Evolutionary conservation across 805 yeast species (phyloP).

Genomic region (Phaffomyces opuntiae): DNA sequence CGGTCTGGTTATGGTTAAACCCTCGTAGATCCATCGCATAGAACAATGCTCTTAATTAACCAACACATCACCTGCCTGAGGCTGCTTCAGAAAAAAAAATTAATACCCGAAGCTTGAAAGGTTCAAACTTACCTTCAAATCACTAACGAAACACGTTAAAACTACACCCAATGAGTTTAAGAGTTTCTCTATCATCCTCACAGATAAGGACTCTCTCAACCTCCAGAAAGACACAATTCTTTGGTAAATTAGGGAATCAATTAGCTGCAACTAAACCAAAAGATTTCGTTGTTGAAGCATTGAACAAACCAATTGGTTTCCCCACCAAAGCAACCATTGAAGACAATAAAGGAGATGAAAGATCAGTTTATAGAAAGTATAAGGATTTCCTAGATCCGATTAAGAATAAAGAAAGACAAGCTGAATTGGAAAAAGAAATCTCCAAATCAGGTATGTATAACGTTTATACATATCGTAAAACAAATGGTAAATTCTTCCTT

Average conservation of each 20-base stretch:
- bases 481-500: constrained; percentile 77
- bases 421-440: constrained; percentile 54
- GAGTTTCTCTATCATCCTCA: not conserved
- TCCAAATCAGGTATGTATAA: constrained; percentile 64
- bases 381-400: constrained; percentile 43
- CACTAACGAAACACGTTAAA: too few species aligned
- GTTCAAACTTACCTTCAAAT: too few species aligned
- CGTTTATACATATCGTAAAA: constrained; percentile 56
- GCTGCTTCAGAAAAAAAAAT: not conserved
- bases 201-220: constrained; percentile 9
- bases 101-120: too few species aligned
- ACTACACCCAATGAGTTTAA: not conserved
- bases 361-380: constrained; percentile 30
- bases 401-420: constrained; percentile 40
- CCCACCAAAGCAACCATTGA: constrained; percentile 28
- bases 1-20: too few species aligned
- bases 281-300: constrained; percentile 26
- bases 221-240: constrained; percentile 9
- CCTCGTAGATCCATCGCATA: too few species aligned
- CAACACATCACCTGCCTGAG: too few species aligned
- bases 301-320: constrained; percentile 44
- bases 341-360: constrained; percentile 36
- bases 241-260: constrained; percentile 29
- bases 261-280: constrained; percentile 31
- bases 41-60: too few species aligned